phyloP scores from a whole-genome alignment of 257 asterid species.

The Coffea canephora region DNA sequence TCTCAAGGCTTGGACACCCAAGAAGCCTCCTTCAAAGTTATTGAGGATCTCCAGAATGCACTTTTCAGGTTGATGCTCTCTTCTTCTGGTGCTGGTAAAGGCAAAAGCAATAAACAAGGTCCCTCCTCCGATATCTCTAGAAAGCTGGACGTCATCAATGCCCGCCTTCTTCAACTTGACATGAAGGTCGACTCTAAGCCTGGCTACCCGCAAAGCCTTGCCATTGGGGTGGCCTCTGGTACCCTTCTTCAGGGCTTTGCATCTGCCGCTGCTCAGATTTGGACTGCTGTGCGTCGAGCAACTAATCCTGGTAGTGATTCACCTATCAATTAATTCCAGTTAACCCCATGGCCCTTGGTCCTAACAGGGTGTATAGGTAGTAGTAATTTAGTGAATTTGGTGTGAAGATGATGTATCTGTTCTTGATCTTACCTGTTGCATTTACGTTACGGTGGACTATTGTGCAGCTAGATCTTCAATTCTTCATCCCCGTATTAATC shows the following conservation, averaged over 20 bases:
- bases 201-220: slow-evolving; percentile 60
- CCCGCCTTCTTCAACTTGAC: slow-evolving; percentile 62
- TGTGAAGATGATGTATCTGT: too few species aligned
- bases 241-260: slow-evolving; percentile 26
- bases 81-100: slow-evolving; percentile 23
- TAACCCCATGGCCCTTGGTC: background rate
- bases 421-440: too few species aligned
- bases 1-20: slow-evolving; percentile 69
- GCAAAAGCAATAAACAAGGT: slow-evolving; percentile 25
- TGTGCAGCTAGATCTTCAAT: too few species aligned
- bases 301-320: slow-evolving; percentile 18
- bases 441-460: too few species aligned
- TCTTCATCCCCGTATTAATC: too few species aligned
- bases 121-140: slow-evolving; percentile 34
- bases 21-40: slow-evolving; percentile 79
- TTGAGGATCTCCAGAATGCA: slow-evolving; percentile 78
- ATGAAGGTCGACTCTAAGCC: slow-evolving; percentile 86
- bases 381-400: too few species aligned
- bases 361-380: too few species aligned
- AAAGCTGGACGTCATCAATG: slow-evolving; percentile 64
- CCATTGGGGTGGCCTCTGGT: slow-evolving; percentile 66
- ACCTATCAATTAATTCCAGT: background rate
- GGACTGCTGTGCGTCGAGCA: slow-evolving; percentile 46
- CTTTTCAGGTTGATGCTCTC: slow-evolving; percentile 47
- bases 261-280: slow-evolving; percentile 42